Evolutionary conservation across 2,329 filamentous ascomycete species (phyloP).

Genomic region (Epicoccum nigrum): DNA sequence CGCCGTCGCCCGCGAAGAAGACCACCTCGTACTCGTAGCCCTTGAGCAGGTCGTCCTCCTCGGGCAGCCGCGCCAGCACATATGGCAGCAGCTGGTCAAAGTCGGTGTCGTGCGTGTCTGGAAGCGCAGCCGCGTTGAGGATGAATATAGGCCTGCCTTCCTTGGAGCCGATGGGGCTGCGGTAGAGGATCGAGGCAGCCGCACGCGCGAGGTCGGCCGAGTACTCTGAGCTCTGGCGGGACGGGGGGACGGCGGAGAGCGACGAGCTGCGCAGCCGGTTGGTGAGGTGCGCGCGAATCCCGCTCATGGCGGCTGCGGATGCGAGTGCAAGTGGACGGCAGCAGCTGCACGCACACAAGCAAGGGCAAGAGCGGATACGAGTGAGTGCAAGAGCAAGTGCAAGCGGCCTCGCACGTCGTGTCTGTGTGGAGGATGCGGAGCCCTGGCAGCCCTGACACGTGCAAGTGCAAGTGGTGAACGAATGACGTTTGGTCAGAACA

Average conservation of each 20-base stretch:
- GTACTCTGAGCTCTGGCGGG: conserved; percentile 54
- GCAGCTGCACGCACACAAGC: too few relatives aligned
- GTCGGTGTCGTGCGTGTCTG: conserved; percentile 60
- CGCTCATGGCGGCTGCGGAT: conserved; percentile 44
- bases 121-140: conserved; percentile 63
- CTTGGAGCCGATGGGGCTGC: conserved; percentile 57
- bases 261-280: conserved; percentile 51
- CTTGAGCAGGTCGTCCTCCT: conserved; percentile 60
- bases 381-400: too few relatives aligned
- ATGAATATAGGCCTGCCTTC: conserved; percentile 60
- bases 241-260: conserved; percentile 55
- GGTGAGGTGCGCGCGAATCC: conserved; percentile 47
- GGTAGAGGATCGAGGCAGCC: conserved; percentile 61
- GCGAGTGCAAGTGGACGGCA: too few relatives aligned
- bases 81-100: conserved; percentile 62
- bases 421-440: background rate
- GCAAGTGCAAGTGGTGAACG: conserved; percentile 11
- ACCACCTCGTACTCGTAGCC: conserved; percentile 63
- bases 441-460: conserved; percentile 1
- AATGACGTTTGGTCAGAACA: conserved; percentile 15
- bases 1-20: conserved; percentile 62
- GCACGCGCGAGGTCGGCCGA: conserved; percentile 54
- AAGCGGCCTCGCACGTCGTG: too few relatives aligned
- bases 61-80: conserved; percentile 60
- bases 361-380: too few relatives aligned